Evolutionary conservation across 2,329 filamentous ascomycete genomes (phyloP).

Genomic region (Fusarium falciforme): DNA sequence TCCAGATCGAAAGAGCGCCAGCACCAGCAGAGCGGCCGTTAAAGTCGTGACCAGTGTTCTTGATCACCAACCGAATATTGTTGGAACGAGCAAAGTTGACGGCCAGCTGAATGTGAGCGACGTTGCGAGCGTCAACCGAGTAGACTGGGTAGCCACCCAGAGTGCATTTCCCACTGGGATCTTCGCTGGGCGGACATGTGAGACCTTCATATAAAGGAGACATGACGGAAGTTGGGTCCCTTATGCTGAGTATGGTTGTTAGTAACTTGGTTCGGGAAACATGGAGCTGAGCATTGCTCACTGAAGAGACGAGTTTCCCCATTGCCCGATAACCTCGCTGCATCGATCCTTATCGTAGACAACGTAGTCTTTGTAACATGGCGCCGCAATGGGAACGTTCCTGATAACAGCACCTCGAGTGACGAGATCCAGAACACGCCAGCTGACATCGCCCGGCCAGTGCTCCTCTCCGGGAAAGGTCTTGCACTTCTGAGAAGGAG

Average conservation of each 20-base stretch:
- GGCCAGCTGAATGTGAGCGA: constrained; percentile 58
- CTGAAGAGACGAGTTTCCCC: constrained; percentile 42
- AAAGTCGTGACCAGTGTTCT: constrained; percentile 62
- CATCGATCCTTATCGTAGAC: constrained; percentile 46
- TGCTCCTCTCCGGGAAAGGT: constrained; percentile 47
- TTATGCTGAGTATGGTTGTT: constrained; percentile 35
- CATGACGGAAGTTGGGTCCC: constrained; percentile 55
- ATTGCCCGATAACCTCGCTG: constrained; percentile 40
- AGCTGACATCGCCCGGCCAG: constrained; percentile 45
- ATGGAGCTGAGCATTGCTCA: neutral
- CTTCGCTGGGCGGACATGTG: constrained; percentile 49
- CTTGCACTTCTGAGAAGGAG: constrained; percentile 42
- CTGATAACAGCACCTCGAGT: constrained; percentile 47
- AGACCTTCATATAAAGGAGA: constrained; percentile 54
- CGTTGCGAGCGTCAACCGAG: constrained; percentile 54
- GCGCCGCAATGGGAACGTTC: constrained; percentile 48
- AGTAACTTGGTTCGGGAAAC: neutral
- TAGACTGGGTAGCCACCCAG: constrained; percentile 57
- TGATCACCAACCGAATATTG: constrained; percentile 60
- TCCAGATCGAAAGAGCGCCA: constrained; percentile 68
- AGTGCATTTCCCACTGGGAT: constrained; percentile 43
- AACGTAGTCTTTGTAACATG: constrained; percentile 44
- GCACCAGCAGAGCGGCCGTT: constrained; percentile 66
- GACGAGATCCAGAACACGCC: constrained; percentile 51
- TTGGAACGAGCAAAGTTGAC: constrained; percentile 59